Base-by-base conservation (phyloP, 139 green algal genomes). In the Gonium pectorale region DNA sequence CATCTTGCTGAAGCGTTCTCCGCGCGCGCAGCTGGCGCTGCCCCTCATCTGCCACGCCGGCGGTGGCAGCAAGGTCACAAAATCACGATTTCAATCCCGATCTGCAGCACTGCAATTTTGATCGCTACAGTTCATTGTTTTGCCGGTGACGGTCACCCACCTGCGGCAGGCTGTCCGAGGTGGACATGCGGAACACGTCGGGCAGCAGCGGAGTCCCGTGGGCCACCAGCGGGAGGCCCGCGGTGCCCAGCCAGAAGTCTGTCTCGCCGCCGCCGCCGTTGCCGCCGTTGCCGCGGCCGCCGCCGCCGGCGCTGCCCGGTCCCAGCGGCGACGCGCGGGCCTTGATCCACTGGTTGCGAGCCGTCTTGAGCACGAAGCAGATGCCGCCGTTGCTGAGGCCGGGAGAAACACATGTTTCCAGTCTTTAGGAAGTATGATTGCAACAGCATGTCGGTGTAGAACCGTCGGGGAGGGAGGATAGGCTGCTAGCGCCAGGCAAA, bases 151-250 rank as follows among this genome's bases (percentile, higher is more conserved):
- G 56, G 6, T 35, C 5, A 27, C 26, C 35, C 40, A 80, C 72
- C 51, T 52, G 27, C 44, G 78, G 78, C 63, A 84, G 63, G 60
- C 78, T 75, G 60, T 84, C 78, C 24, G 41, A 46, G 43, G 64
- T 44, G 22, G 56, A 54, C 78, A 84, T 85, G 7, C 64, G 64
- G 40, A 85, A 77, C 24, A 77, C 79, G 79, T 85, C 79, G 9
- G 79, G 79, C 46, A 85, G 44, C 49, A 78, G 46, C 64, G 46
- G 40, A 3, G 26, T 44, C 15, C 79, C 79, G 9, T 35, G 21
- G 0, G 35, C 64, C 5, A 54, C 79, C 79, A 85, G 35, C 35
- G 79, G 64, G 33, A 85, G 64, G 8, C 41, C 46, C 6, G 79
- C 35, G 26, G 79, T 85, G 24, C 19, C 8, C 1, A 85, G 56